Evolutionary conservation across 768 basidiomycete species (phyloP).

Genomic region (Austroboletus festivus): DNA sequence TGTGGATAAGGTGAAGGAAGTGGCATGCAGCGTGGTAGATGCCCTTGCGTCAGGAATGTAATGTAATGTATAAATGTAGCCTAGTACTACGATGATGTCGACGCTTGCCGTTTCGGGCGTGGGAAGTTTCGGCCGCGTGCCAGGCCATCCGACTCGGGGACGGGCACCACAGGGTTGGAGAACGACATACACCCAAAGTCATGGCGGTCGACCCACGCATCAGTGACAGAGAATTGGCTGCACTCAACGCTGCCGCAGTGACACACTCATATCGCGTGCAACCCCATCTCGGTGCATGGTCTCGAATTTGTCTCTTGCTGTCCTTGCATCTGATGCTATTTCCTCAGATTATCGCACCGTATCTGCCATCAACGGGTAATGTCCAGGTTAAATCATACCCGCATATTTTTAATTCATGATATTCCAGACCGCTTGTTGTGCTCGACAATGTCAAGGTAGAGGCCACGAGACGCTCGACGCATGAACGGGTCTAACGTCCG

Average conservation of each 20-base stretch:
- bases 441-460: constrained; percentile 95
- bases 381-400: constrained; percentile 5
- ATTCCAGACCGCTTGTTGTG: constrained; percentile 84
- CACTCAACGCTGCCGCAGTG: constrained; percentile 85
- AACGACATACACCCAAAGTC: constrained; percentile 4
- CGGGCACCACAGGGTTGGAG: constrained; percentile 8
- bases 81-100: not conserved
- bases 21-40: constrained; percentile 40
- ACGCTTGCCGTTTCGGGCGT: constrained; percentile 14
- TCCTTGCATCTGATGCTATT: constrained; percentile 8
- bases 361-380: constrained; percentile 95
- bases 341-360: constrained; percentile 92
- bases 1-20: constrained; percentile 35
- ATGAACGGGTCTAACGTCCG: constrained; percentile 12
- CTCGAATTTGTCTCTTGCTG: constrained; percentile 1
- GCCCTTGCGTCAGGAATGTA: constrained; percentile 35
- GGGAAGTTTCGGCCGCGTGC: constrained; percentile 18
- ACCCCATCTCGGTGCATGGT: constrained; percentile 73
- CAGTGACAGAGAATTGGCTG: constrained; percentile 69
- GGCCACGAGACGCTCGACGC: constrained; percentile 16
- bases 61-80: constrained; percentile 14
- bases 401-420: constrained; percentile 8
- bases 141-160: constrained; percentile 4
- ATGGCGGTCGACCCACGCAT: constrained; percentile 55
- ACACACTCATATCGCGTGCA: constrained; percentile 86